Evolutionary conservation across 306 rosid genomes (phyloP), one percentile per base, ranked within the genome.

Genomic region (Dryas octopetala): DNA sequence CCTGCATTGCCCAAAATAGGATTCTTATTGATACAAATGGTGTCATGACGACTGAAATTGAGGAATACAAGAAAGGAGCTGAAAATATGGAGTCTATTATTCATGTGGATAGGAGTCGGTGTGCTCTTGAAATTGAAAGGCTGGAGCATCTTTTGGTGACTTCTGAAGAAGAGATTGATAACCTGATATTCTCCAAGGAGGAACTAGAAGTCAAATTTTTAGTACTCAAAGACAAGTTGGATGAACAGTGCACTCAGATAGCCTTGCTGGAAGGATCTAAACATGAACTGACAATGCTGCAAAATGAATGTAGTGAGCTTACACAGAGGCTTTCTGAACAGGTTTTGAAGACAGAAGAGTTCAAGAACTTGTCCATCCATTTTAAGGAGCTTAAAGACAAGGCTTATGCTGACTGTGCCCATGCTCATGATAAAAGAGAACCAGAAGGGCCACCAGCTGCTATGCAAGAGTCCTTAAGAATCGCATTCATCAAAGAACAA

Each of bases 401-500:
- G 88, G 93, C 97, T 55, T 96, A 89, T 71, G 91, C 90, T 19
- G 96, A 89, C 82, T 84, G 87, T 65, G 76, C 75, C 67, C 89
- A 83, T 78, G 81, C 82, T 51, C 89, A 86, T 69, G 97, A 86
- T 60, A 90, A 85, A 82, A 91, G 87, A 86, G 97, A 89, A 76
- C 83, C 86, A 41, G 99, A 89, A 85, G 93, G 83, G 61, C 88
- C 88, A 13, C 91, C 88, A 5, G 76, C 70, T 73, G 89, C 88
- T 46, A 76, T 89, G 87, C 98, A 89, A 71, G 99, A 96, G 78
- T 96, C 99, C 16, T 81, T 96, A 81, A 96, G 99, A 84, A 96
- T 96, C 66, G 98, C 91, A 68, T 96, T 96, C 83, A 88, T 96
- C 86, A 92, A 90, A 90, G 99, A 96, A 69, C 99, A 96, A 71